phyloP scores from a whole-genome alignment of 768 basidiomycete genomes.

The Leucosporidium scottii region DNA sequence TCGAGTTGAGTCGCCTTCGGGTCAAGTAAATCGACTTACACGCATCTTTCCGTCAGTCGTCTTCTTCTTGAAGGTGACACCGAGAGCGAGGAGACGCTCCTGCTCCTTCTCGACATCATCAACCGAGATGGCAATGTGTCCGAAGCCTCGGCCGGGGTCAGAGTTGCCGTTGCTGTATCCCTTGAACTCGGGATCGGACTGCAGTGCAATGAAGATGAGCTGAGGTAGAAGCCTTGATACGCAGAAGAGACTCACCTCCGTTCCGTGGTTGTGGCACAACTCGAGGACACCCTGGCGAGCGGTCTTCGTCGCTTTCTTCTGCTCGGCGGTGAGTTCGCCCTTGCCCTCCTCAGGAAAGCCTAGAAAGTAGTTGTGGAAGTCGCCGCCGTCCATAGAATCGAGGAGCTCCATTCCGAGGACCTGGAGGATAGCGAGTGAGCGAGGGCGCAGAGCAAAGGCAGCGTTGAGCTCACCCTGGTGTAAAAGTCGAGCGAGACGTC shows the following conservation, averaged over 20 bases:
- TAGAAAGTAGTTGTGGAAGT: slow-evolving; percentile 61
- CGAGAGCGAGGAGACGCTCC: slow-evolving; percentile 68
- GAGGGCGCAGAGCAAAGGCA: too few relatives aligned
- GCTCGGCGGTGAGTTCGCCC: slow-evolving; percentile 47
- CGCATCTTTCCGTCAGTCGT: slow-evolving; percentile 75
- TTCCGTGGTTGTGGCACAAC: slow-evolving; percentile 27
- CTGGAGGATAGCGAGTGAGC: slow-evolving; percentile 10
- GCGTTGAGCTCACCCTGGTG: slow-evolving; percentile 44
- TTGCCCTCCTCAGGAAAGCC: slow-evolving; percentile 43
- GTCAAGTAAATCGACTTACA: background rate
- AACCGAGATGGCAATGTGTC: slow-evolving; percentile 73
- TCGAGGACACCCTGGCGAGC: slow-evolving; percentile 58
- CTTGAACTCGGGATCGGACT: slow-evolving; percentile 57
- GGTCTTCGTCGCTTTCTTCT: slow-evolving; percentile 50
- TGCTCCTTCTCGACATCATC: slow-evolving; percentile 77
- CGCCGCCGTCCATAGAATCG: slow-evolving; percentile 32
- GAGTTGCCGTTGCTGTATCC: slow-evolving; percentile 82
- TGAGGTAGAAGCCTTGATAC: too few relatives aligned
- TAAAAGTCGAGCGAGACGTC: slow-evolving; percentile 76
- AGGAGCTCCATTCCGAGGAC: slow-evolving; percentile 33
- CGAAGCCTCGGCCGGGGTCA: slow-evolving; percentile 72
- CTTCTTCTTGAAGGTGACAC: slow-evolving; percentile 80
- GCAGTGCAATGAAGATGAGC: too few relatives aligned
- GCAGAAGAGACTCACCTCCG: too few relatives aligned
- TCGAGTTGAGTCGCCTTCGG: too few relatives aligned